Evolutionary conservation across 257 asterid genomes (phyloP), one percentile per base, ranked within the genome.

Genomic region (Solanum verrucosum): DNA sequence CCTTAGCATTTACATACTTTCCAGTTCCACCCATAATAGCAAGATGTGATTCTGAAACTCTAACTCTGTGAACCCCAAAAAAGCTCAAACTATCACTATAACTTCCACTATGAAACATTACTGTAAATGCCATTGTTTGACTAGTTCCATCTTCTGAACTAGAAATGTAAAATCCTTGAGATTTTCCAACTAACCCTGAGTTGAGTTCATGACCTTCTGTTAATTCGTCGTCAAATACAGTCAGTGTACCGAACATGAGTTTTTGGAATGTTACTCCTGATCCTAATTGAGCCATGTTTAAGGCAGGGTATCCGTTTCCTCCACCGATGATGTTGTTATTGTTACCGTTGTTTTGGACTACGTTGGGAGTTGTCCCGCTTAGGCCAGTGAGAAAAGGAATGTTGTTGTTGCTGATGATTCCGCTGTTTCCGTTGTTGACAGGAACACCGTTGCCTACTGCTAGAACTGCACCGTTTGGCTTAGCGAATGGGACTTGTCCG

Each of bases 11-110:
- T 59, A 94, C 98, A 35, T 92, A 94, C 90, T 95, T 95, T 31
- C 99, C 99, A 0, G 99, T 96, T 3, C 99, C 99, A 0, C 98
- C 99, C 98, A 95, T 93, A 14, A 96, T 88, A 4, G 98, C 98
- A 84, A 96, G 90, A 87, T 96, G 99, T 29, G 98, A 94, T 90
- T 96, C 98, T 11, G 99, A 93, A 18, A 87, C 95, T 4, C 92
- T 94, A 2, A 94, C 88, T 49, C 93, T 88, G 72, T 94, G 98
- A 18, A 95, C 96, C 1, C 99, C 99, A 29, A 94, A 96, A 20
- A 96, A 93, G 91, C 92, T 92, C 78, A 96, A 75, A 72, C 96
- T 96, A 63, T 96, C 98, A 0, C 91, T 93, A 34, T 93, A 96
- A 2, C 98, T 87, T 6, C 99, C 98, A 6, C 93, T 89, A 3